Base-by-base conservation (phyloP, 2,329 filamentous ascomycete species). In the Fusarium continuum region DNA sequence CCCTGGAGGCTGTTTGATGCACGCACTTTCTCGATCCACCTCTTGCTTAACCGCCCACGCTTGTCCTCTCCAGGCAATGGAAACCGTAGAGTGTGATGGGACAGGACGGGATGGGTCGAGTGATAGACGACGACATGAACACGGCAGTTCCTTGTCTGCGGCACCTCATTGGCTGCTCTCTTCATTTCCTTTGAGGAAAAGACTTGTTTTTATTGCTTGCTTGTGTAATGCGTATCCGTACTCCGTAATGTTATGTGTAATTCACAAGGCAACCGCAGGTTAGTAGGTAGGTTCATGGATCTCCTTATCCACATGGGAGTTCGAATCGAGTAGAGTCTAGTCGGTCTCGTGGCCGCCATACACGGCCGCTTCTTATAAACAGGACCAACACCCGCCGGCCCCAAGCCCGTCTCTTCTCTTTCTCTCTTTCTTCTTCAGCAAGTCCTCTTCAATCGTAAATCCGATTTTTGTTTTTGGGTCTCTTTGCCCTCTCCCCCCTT, bases 361-460 rank as follows among this genome's bases (percentile, higher is more conserved):
- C 54, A 55, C 26, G 69, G 67, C 56, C 62, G 53, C 59, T 44
- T 46, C 58, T 55, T 72, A 72, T 72, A 72, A 71, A 67, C 71
- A 70, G 45, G 66, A 70, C 70, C 74, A 73, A 73, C 72, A 73
- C 74, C 74, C 72, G 73, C 45, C 71, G 39, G 55, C 65, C 47
- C 55, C 65, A 70, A 47, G 2, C 34, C 69, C n/a, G 70, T 57
- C 38, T 71, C 73, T 71, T 60, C 38, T 68, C 71, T 74, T 71
- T 73, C 73, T 78, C 77, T 77, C 71, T 74, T 79, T 80, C 76
- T 78, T 79, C 87, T 82, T 82, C 82, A 89, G 88, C 88, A 90
- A 90, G 87, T 80, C 80, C 73, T 81, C 77, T 66, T 83, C 83
- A 79, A 73, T 70, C 75, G 77, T 74, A 82, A 82, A 82, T 80